Percentiles rank a stretch among this genome's conserved stretches.
Evolutionary conservation across 2,329 filamentous ascomycete genomes (phyloP).

Genomic region (Neodidymelliopsis sp.): DNA sequence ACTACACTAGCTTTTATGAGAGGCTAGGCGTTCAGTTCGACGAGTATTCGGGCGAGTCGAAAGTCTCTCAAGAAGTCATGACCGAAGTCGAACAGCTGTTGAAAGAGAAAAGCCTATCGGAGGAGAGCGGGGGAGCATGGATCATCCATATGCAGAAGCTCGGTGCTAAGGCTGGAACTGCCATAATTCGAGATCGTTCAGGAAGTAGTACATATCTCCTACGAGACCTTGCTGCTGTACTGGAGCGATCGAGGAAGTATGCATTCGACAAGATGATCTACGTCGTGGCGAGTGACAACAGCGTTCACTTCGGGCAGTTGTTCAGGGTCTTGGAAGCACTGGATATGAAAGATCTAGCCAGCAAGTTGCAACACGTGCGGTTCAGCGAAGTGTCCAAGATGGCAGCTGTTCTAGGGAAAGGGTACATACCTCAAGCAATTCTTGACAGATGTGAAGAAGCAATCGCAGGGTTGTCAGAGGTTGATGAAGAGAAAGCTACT

Average conservation of each 20-base stretch:
- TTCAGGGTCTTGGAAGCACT: constrained; percentile 80
- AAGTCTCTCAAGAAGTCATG: constrained; percentile 73
- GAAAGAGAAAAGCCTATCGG: constrained; percentile 68
- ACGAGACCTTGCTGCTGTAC: constrained; percentile 77
- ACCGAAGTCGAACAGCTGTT: constrained; percentile 67
- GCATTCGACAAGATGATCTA: constrained; percentile 83
- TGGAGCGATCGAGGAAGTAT: constrained; percentile 68
- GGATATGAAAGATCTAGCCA: constrained; percentile 71
- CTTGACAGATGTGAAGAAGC: constrained; percentile 55
- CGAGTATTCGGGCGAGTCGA: constrained; percentile 76
- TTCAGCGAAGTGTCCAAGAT: constrained; percentile 70
- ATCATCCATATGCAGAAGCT: constrained; percentile 77
- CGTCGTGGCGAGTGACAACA: constrained; percentile 75
- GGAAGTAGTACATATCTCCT: constrained; percentile 81
- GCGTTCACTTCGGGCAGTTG: constrained; percentile 75
- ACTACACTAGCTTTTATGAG: constrained; percentile 73
- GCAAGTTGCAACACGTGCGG: constrained; percentile 76
- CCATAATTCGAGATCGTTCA: constrained; percentile 75
- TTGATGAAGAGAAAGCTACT: constrained; percentile 27
- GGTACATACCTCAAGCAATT: constrained; percentile 72
- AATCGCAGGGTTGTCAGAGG: constrained; percentile 23
- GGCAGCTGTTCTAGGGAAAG: constrained; percentile 61
- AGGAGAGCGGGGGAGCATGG: constrained; percentile 75
- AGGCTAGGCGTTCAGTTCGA: constrained; percentile 76
- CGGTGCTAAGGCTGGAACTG: constrained; percentile 73